A percentile compares a stretch with the other conserved stretches of the same genome.
These are phyloP conservation scores for Aspergillus viridinutans DNA, from an alignment of 2,329 filamentous ascomycete species.

Conservation along the genomic window DNA sequence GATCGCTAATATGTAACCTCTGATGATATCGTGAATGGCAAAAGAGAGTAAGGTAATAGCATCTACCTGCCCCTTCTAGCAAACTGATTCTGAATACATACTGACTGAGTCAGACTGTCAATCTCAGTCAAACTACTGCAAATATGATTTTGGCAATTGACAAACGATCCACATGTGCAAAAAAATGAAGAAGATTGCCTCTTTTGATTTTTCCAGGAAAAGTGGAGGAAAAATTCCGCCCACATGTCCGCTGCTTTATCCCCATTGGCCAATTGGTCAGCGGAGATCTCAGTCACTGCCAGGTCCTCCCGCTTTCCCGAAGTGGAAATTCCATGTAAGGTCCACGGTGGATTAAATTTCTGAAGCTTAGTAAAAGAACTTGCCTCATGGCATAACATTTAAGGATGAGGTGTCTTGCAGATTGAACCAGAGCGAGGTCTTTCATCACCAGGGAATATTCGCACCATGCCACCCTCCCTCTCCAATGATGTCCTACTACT, in stretches of 20 bases:
- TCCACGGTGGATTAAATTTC: background rate
- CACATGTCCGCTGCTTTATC: background rate
- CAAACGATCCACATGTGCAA: background rate
- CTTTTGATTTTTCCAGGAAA: background rate
- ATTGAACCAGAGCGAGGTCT: too few relatives aligned
- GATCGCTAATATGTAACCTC: too few relatives aligned
- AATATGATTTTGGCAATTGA: background rate
- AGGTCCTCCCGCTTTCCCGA: background rate
- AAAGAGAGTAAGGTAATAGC: too few relatives aligned
- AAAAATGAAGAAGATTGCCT: background rate
- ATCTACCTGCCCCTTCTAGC: too few relatives aligned
- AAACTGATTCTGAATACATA: too few relatives aligned
- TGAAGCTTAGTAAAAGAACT: background rate
- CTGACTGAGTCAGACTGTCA: too few relatives aligned
- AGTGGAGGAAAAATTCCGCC: background rate
- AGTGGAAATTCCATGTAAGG: background rate
- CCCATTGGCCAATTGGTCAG: background rate
- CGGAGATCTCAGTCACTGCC: background rate
- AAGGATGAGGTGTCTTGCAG: background rate
- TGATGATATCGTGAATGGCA: too few relatives aligned
- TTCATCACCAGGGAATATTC: too few relatives aligned
- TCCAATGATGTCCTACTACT: constrained; percentile 29
- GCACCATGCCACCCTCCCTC: constrained; percentile 18
- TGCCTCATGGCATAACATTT: background rate
- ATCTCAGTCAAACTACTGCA: too few relatives aligned